A percentile compares a stretch with the other conserved stretches of the same genome.
Evolutionary conservation across 495 filamentous ascomycete species (phyloP).

Genomic region (Hypoxylon trugodes): DNA sequence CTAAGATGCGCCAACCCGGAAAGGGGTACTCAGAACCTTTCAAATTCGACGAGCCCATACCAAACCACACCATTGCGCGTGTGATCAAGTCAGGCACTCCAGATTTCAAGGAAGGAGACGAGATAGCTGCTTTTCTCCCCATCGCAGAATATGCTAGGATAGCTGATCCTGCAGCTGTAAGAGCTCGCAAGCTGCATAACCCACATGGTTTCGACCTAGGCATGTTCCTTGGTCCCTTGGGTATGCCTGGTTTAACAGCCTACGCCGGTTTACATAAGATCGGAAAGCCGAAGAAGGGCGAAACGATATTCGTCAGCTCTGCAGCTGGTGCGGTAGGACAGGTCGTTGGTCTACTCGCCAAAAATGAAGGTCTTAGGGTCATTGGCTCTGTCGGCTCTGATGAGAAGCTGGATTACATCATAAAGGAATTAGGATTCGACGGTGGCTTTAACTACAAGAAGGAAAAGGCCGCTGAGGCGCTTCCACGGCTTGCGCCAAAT

Average conservation of each 20-base stretch:
- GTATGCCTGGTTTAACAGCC: conserved; percentile 89
- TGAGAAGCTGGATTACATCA: conserved; percentile 73
- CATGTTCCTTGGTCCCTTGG: conserved; percentile 75
- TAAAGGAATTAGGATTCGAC: conserved; percentile 72
- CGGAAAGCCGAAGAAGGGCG: conserved; percentile 84
- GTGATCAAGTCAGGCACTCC: conserved; percentile 71
- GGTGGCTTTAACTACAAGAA: conserved; percentile 76
- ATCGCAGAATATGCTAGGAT: conserved; percentile 70
- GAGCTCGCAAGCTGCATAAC: conserved; percentile 62
- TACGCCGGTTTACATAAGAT: conserved; percentile 85
- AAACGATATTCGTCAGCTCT: conserved; percentile 86
- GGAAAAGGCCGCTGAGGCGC: conserved; percentile 71
- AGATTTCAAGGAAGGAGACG: conserved; percentile 70
- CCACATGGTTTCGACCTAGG: conserved; percentile 69
- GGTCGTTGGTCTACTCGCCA: conserved; percentile 84
- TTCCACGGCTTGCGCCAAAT: conserved; percentile 77
- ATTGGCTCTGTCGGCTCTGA: conserved; percentile 75
- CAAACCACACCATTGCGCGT: conserved; percentile 64
- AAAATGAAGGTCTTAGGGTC: conserved; percentile 85
- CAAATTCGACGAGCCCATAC: conserved; percentile 63
- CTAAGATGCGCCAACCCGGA: conserved; percentile 61
- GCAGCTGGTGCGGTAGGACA: conserved; percentile 87
- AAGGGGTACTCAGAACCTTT: conserved; percentile 73
- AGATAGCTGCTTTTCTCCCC: conserved; percentile 66
- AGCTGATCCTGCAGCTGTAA: conserved; percentile 38